phyloP scores from a whole-genome alignment of 768 basidiomycete genomes.

The Suillus variegatus region DNA sequence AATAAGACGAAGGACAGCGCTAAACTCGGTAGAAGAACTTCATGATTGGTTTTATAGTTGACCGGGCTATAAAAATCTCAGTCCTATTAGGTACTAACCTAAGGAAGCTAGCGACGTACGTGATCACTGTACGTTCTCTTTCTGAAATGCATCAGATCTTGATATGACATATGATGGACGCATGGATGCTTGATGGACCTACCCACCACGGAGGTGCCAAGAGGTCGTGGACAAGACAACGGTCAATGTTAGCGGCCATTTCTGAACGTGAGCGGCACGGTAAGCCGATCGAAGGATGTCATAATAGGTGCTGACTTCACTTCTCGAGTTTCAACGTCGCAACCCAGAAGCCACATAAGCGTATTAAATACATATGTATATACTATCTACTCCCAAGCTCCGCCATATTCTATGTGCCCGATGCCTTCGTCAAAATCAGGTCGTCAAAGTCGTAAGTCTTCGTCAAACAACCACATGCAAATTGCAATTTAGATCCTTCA shows the following conservation, averaged over 20 bases:
- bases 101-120: not conserved
- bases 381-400: not conserved
- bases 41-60: not conserved
- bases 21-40: conserved; percentile 26
- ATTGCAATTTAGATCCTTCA: not conserved
- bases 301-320: not conserved
- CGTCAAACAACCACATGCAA: not conserved
- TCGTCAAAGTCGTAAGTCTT: conserved; percentile 6
- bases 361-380: not conserved
- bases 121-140: not conserved
- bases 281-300: not conserved
- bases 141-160: not conserved
- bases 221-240: not conserved
- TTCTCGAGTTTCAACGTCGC: not conserved
- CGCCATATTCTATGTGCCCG: not conserved
- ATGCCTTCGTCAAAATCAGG: not conserved
- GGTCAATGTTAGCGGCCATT: not conserved
- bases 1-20: not conserved
- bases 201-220: not conserved
- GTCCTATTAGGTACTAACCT: too few relatives aligned
- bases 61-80: not conserved
- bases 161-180: not conserved
- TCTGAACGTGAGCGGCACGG: not conserved
- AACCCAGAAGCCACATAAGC: too few relatives aligned
- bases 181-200: not conserved